A percentile compares a stretch with the other conserved stretches of the same genome.
phyloP scores from a whole-genome alignment of 805 yeast genomes.

The Candida golubevii region DNA sequence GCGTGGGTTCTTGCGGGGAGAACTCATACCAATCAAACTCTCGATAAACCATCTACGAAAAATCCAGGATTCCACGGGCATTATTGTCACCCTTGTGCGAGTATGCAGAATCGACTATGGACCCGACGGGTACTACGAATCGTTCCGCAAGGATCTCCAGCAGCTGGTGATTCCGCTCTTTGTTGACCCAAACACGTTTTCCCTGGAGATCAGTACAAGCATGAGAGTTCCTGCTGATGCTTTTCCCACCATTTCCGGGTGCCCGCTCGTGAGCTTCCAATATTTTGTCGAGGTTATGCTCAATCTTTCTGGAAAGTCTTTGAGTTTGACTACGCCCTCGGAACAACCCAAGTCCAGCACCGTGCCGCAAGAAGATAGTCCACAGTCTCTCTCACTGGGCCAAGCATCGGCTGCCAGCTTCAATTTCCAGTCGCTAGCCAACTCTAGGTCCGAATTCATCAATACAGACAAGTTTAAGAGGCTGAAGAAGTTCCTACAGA shows the following conservation, averaged over 20 bases:
- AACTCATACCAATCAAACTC: conserved; percentile 67
- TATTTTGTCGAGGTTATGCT: conserved; percentile 80
- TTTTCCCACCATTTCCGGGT: conserved; percentile 76
- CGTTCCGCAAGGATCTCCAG: conserved; percentile 78
- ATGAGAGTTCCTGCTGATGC: conserved; percentile 78
- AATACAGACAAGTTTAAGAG: conserved; percentile 79
- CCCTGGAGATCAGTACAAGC: conserved; percentile 55
- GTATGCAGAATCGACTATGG: conserved; percentile 64
- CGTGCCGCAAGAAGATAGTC: conserved; percentile 7
- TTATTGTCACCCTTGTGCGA: conserved; percentile 74
- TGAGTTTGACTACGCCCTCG: conserved; percentile 22
- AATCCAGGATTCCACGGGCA: conserved; percentile 64
- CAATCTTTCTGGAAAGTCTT: conserved; percentile 65
- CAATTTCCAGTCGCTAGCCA: conserved; percentile 19
- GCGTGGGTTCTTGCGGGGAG: conserved; percentile 77
- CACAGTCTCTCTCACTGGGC: conserved; percentile 10
- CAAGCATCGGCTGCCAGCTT: conserved; percentile 18
- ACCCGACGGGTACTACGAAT: conserved; percentile 56
- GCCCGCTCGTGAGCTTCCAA: conserved; percentile 71
- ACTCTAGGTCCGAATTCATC: conserved; percentile 43
- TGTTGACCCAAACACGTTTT: conserved; percentile 62
- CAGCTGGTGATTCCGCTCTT: conserved; percentile 75
- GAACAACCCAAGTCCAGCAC: conserved; percentile 14
- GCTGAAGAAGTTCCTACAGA: conserved; percentile 71
- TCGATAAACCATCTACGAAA: conserved; percentile 65